Percentiles rank a stretch among this genome's conserved stretches.
Evolutionary conservation across 2,329 filamentous ascomycete species (phyloP).

Genomic region (Emmonsiellopsis sp.): DNA sequence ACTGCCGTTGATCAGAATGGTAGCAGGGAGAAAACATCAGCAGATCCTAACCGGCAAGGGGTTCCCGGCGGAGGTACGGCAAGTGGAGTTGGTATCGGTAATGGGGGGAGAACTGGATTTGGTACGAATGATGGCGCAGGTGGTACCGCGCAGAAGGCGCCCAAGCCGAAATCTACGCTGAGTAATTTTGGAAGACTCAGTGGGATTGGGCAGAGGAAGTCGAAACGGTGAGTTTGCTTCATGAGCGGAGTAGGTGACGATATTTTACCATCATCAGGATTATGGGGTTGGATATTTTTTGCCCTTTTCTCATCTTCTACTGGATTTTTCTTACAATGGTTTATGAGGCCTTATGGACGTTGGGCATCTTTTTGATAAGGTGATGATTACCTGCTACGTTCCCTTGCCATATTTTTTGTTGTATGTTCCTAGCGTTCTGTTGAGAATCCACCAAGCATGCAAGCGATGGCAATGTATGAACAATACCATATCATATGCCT

Average conservation of each 20-base stretch:
- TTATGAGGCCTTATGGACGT: too few relatives aligned
- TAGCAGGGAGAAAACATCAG: slow-evolving; percentile 19
- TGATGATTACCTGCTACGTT: too few relatives aligned
- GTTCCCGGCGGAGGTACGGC: slow-evolving; percentile 22
- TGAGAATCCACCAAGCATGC: too few relatives aligned
- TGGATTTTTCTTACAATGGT: too few relatives aligned
- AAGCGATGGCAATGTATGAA: too few relatives aligned
- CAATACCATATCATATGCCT: too few relatives aligned
- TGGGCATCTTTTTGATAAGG: too few relatives aligned
- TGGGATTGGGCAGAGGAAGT: slow-evolving; percentile 58
- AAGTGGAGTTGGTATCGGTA: slow-evolving; percentile 10
- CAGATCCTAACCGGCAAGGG: background rate
- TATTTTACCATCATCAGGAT: background rate
- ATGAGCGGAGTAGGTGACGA: background rate
- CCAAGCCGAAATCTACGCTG: slow-evolving; percentile 53
- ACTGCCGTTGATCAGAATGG: slow-evolving; percentile 17
- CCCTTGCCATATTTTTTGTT: too few relatives aligned
- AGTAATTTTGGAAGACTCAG: slow-evolving; percentile 62
- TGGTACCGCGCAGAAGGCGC: slow-evolving; percentile 11
- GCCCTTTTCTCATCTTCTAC: too few relatives aligned
- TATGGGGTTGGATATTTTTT: background rate
- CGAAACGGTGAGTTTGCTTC: slow-evolving; percentile 23
- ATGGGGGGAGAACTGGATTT: background rate
- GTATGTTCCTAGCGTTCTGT: too few relatives aligned
- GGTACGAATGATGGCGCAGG: slow-evolving; percentile 21